Conservation (phyloP, 108 stramenopile species). For the Fragilariopsis cylindrus region DNA sequence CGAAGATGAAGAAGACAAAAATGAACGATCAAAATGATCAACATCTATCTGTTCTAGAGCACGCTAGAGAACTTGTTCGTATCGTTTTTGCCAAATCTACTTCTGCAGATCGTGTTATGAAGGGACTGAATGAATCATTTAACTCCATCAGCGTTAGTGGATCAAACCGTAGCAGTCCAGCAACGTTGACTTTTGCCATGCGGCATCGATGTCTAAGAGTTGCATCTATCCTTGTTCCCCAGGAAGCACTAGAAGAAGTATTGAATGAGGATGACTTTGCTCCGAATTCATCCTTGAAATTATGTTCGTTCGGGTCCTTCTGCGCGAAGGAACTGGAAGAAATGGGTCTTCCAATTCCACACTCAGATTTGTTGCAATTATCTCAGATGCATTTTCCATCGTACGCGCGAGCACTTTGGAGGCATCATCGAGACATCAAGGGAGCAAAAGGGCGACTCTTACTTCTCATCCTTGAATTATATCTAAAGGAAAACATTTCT, state of each 20-base stretch:
- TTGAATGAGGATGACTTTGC: slow-evolving; percentile 52
- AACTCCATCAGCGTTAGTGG: not conserved
- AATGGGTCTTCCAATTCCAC: slow-evolving; percentile 83
- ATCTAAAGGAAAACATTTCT: slow-evolving; percentile 47
- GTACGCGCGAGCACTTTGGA: slow-evolving; percentile 81
- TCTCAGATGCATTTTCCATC: slow-evolving; percentile 81
- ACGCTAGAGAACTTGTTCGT: slow-evolving; percentile 68
- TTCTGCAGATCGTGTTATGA: slow-evolving; percentile 36
- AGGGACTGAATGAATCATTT: slow-evolving; percentile 39
- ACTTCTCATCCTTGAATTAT: slow-evolving; percentile 73
- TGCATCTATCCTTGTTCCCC: slow-evolving; percentile 79
- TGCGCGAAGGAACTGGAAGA: slow-evolving; percentile 87
- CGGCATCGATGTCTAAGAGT: slow-evolving; percentile 78
- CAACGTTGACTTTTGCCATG: slow-evolving; percentile 80
- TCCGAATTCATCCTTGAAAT: slow-evolving; percentile 35
- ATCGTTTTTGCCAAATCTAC: slow-evolving; percentile 73
- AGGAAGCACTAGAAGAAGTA: slow-evolving; percentile 66
- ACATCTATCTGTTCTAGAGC: slow-evolving; percentile 44
- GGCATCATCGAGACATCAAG: slow-evolving; percentile 58
- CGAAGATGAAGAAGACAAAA: slow-evolving; percentile 29
- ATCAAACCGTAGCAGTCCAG: slow-evolving; percentile 24
- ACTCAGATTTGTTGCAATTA: slow-evolving; percentile 74
- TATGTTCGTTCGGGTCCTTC: slow-evolving; percentile 71
- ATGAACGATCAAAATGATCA: slow-evolving; percentile 29
- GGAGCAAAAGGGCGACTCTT: slow-evolving; percentile 68